Evolutionary conservation across 1,284 basidiomycete species (phyloP), one percentile per base, ranked within the genome.

Genomic region (Trichosporon sp.): DNA sequence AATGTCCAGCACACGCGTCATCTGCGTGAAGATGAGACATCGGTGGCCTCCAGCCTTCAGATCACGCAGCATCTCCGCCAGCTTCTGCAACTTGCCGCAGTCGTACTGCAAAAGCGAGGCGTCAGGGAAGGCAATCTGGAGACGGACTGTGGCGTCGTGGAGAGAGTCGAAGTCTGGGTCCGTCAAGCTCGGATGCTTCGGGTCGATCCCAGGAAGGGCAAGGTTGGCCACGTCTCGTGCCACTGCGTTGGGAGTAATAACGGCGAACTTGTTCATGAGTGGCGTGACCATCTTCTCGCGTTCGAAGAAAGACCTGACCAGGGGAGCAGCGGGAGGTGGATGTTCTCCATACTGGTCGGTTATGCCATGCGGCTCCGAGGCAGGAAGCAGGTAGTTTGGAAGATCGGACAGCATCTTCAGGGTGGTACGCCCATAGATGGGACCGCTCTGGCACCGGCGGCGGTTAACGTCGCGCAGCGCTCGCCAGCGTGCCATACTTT

Each of bases 61-160:
- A 77, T 92, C 89, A 25, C 93, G 89, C 56, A 98, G 86, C 34
- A 98, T 86, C 27, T 85, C 84, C 34, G 90, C 88, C 3, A 98
- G 88, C 72, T 91, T 88, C 78, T 98, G 95, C 18, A 98, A 87
- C 81, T 98, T 98, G 64, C 95, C 95, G 76, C 96, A 98, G 81
- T 98, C 95, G 81, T 95, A 98, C 79, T 98, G 95, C 5, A 98
- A 86, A 29, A 98, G 85, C 0, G 90, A 93, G 0, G 91, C 88
- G 76, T 97, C 93, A 0, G 95, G 95, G 80, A 98, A 98, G 0
- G 94, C 94, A 68, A 98, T 93, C 77, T 95, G 93, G 31, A 95
- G 87, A 79, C 93, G 94, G 74, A 94, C 92, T 0, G 90, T 84
- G 1, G 85, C 86, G 77, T 94, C 93, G 29, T 98, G 85, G 5